Base-by-base conservation (phyloP, 345 rosid species). In the Lepidium aucheri region DNA sequence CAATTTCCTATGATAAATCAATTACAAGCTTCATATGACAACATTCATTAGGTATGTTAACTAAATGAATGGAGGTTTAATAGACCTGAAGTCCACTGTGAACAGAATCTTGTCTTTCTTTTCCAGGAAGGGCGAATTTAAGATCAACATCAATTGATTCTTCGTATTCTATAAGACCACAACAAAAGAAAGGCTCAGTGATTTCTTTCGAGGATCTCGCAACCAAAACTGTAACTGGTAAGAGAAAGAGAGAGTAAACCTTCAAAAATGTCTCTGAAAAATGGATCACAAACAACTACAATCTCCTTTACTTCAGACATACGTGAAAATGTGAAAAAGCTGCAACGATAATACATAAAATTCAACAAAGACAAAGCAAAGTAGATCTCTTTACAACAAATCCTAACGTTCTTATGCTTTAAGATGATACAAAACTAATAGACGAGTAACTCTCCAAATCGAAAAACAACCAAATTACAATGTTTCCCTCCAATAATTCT, bases 61-160 rank as follows among this genome's bases (percentile, higher is more conserved):
- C 28, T 8, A 46, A 46, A 20, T 14, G 30, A 46, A 20, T 5
- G 9, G 4, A 51, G 61, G 14, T 24, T 26, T 26, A 26, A 54
- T 12, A 43, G 54, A 92, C 98, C 98, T 93, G 97, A 80, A 93
- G 87, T 46, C 97, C 96, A 59, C 74, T 86, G 76, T 77, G 84
- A 28, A 93, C 97, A 49, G 98, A 93, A 72, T 93, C 97, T 73
- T 93, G 98, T 69, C 98, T 85, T 80, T 93, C 98, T 79, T 90
- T 90, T 54, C 96, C 98, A 8, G 98, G 98, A 55, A 90, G 73
- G 33, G 94, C 76, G 45, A 90, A 90, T 76, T 83, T 88, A 50
- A 93, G 87, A 73, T 82, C 84, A 22, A 84, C 81, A 22, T 59
- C 68, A 60, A 88, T 70, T 12, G 77, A 64, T 28, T 81, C 88